These are phyloP conservation scores for Trichoderma cornu-damae DNA, from an alignment of 2,329 filamentous ascomycete species.

Conservation along the genomic window DNA sequence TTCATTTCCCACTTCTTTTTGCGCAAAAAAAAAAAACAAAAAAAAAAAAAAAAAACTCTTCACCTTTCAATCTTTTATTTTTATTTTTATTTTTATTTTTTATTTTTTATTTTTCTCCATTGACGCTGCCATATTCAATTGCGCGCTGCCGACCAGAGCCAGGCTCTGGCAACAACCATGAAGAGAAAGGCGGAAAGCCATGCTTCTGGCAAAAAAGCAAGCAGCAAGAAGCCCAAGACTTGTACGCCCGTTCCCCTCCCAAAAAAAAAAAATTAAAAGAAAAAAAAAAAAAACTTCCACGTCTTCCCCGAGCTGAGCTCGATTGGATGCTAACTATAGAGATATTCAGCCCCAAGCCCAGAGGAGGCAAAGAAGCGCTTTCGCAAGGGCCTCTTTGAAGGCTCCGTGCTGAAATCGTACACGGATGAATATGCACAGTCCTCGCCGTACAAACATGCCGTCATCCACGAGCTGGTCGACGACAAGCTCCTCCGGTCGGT, in stretches of 20 bases:
- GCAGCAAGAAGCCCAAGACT: constrained; percentile 52
- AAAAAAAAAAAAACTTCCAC: too few species aligned
- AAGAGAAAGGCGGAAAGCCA: constrained; percentile 56
- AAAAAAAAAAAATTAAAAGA: too few species aligned
- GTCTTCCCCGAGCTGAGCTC: constrained; percentile 1
- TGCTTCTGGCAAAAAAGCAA: constrained; percentile 40
- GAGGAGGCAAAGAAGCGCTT: constrained; percentile 56
- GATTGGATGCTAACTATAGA: constrained; percentile 18
- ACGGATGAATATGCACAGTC: constrained; percentile 59
- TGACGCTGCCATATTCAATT: background rate
- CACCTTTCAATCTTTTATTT: too few species aligned
- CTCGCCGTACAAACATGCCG: constrained; percentile 80
- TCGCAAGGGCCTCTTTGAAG: constrained; percentile 60
- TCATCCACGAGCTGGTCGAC: constrained; percentile 77
- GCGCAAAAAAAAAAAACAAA: too few species aligned
- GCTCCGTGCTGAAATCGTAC: constrained; percentile 53
- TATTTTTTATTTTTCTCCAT: background rate
- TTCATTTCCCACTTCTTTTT: constrained; percentile 1
- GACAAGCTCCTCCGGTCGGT: constrained; percentile 78
- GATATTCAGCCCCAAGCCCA: constrained; percentile 42
- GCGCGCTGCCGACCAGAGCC: background rate
- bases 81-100: too few species aligned
- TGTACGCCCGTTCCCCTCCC: constrained; percentile 35
- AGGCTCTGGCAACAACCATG: constrained; percentile 35
- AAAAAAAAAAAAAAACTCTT: constrained; percentile 7